phyloP scores from a whole-genome alignment of 2,329 filamentous ascomycete species.

The Hymenoscyphus occultus region DNA sequence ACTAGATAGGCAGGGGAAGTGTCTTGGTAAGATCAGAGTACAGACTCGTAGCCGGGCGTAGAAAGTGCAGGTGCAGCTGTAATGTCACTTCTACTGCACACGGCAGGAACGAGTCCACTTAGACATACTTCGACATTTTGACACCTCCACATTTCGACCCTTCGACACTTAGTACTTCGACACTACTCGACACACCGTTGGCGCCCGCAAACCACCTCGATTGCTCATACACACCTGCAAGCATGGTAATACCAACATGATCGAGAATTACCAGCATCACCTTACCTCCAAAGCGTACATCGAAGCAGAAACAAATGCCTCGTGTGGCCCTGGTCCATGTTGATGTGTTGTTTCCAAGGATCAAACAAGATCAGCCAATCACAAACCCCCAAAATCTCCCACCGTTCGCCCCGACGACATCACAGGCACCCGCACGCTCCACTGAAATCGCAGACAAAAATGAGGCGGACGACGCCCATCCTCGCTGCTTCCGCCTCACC shows the following conservation, averaged over 20 bases:
- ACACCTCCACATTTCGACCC: background rate
- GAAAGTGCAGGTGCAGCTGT: conserved; percentile 8
- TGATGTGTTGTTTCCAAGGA: background rate
- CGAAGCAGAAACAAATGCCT: background rate
- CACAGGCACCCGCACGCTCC: background rate
- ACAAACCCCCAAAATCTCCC: background rate
- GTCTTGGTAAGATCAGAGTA: conserved; percentile 10
- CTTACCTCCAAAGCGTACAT: background rate
- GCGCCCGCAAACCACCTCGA: too few relatives aligned
- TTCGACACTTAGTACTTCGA: background rate
- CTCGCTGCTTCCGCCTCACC: conserved; percentile 21
- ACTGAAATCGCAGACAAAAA: conserved; percentile 15
- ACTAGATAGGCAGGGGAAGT: background rate
- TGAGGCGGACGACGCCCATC: conserved; percentile 26
- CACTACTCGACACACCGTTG: too few relatives aligned
- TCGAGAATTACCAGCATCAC: too few relatives aligned
- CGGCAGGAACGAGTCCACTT: conserved; percentile 1
- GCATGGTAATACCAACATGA: background rate
- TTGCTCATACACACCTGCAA: background rate
- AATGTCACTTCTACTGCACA: background rate
- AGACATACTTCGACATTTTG: too few relatives aligned
- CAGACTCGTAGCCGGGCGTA: background rate
- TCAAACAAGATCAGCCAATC: background rate
- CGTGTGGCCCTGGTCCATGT: background rate
- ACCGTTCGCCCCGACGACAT: background rate